Evolutionary conservation across 306 rosid genomes (phyloP), one percentile per base, ranked within the genome.

Genomic region (Herpetospermum pedunculosum): DNA sequence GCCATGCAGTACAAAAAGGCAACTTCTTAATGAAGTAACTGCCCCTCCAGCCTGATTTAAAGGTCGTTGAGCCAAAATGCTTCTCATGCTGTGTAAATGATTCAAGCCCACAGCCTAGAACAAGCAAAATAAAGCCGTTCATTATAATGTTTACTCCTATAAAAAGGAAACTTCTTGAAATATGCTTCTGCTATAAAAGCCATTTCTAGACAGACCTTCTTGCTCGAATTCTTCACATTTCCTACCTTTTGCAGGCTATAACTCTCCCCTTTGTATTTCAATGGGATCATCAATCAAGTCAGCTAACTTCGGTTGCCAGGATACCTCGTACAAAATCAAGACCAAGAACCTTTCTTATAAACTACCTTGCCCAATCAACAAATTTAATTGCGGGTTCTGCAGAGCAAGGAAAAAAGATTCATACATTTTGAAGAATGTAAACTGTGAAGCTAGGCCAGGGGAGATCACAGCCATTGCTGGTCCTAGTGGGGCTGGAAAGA

Each of bases 401-500:
- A 75, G 77, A 25, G 69, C 77, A 65, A 73, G 23, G 53, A 34
- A 34, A 25, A 78, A 76, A 4, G 74, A 70, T 21, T 58, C 59
- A 13, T 78, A 52, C 76, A 78, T 78, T 53, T 67, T 83, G 80
- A 83, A 83, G 74, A 79, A 83, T 47, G 82, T 86, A 21, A 68
- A 62, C 30, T 83, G 83, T 75, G 85, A 86, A 70, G 85, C 84
- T 12, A 78, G 35, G 30, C 81, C 87, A 4, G 82, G 78, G 34
- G 80, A 83, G 78, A 77, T 81, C 77, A 41, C 83, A 46, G 86
- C 86, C 83, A 76, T 83, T 18, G 90, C 80, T 6, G 87, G 84
- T 57, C 84, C 84, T 40, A 83, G 87, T 65, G 90, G 87, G 40
- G 87, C 83, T 13, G 84, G 86, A 64, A 86, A 81, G 76, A 83